Base-by-base conservation (phyloP, 345 rosid species). In the Hibiscus trionum region DNA sequence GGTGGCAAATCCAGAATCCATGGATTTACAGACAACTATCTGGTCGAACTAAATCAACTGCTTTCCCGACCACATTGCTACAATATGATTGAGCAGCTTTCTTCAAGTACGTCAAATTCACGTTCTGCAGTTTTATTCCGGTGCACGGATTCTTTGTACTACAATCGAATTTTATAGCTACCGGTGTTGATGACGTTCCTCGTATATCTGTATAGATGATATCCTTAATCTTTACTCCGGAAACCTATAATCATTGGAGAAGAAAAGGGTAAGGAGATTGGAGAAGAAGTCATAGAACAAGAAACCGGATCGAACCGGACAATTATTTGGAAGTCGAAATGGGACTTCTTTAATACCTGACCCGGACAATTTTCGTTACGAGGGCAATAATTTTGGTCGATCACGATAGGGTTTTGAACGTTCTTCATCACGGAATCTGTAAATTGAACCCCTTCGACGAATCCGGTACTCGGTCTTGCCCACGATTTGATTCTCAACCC, bases 311-410 rank as follows among this genome's bases (percentile, higher is more conserved):
- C 33, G 33, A 29, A 1, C 0, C 3, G 33, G 33, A 29, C 33
- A 29, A 29, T 29, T 0, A 29, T 29, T 29, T 29, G 33, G 3
- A 3, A 58, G 15, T 59, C 4, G 5, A 0, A 10, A 33, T 4
- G 67, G 12, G 1, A 37, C 11, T 4, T 68, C 33, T 35, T 3
- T 49, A 0, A 27, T 69, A 72, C 87, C 83, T 87, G 78, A 52
- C 11, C 21, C 11, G 91, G 91, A 37, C 93, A 88, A 61, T 53
- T 75, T 46, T 64, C 3, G 47, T 78, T 76, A 69, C 84, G 80
- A 37, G 91, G 91, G 60, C 93, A 90, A 65, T 86, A 88, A 44
- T 88, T 80, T 44, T 88, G 90, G 57, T 90, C 91, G 5, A 90
- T 83, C n/a, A 88, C 66, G 19, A 85, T 86, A 11, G 93, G 93